Evolutionary conservation across 192 early-diverging fungal species (phyloP).

Genomic region (Ambispora gerdemannii): DNA sequence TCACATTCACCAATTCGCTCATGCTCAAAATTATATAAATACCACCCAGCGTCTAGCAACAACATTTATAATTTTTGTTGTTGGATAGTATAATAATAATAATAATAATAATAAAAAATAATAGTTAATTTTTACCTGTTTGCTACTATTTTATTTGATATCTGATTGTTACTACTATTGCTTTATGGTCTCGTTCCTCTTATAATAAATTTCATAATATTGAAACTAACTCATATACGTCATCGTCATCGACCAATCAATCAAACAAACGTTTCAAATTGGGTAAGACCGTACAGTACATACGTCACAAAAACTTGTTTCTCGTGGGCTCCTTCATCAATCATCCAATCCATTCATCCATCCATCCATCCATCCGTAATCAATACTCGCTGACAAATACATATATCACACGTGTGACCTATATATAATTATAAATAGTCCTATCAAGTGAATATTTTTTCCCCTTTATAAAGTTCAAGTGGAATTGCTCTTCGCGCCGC

Average conservation of each 20-base stretch:
- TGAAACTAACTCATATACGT: background rate
- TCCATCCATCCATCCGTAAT: background rate
- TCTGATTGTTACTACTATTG: background rate
- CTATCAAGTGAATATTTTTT: no score
- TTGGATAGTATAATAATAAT: no score
- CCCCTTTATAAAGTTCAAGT: no score
- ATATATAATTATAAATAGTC: background rate
- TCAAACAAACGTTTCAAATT: background rate
- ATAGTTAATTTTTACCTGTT: no score
- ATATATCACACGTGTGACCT: background rate
- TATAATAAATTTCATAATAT: background rate
- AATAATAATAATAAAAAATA: no score
- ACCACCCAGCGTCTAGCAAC: background rate
- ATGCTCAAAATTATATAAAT: background rate
- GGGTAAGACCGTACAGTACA: no score
- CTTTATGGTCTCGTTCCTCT: background rate
- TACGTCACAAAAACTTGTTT: background rate
- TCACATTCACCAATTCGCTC: no score
- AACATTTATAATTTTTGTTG: no score
- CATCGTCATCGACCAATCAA: background rate
- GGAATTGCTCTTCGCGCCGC: no score
- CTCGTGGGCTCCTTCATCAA: no score
- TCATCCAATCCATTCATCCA: no score
- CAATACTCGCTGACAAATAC: background rate
- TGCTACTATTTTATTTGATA: no score